Base-by-base conservation (phyloP, 83 land plant genomes). In the Isoetes engelmannii region DNA sequence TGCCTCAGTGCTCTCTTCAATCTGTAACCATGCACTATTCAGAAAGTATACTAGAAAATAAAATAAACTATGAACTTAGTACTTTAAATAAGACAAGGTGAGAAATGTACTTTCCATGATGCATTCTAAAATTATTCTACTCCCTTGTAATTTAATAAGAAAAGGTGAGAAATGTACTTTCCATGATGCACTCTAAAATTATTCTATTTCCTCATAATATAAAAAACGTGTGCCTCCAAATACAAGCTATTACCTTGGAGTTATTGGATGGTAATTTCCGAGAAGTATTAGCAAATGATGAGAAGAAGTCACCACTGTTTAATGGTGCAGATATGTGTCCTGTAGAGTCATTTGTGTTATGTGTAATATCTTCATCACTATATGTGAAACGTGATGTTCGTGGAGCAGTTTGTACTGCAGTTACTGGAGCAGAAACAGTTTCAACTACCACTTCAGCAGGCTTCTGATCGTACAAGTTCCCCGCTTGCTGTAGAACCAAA, bases 1-100 rank as follows among this genome's bases (percentile, higher is more conserved):
- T 48, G 74, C 74, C 45, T 72, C 74, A 47, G 62, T 72, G 41
- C 70, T 62, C 55, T 72, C 74, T 49, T 61, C 74, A 9, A 72
- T 49, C 74, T 72, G 70, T 10, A 59, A 28, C 37, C 37, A 28
- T 28, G 37, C 2, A 28, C 37, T 28, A 0, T 28, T 28, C 37
- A 28, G 37, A 28, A 28, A 28, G 37, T 28, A 28, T 0, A 28
- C 37, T 2, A 28, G 37, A 28, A 28, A 28, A 28, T 28, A 28
- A 28, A 28, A 28, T 28, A 28, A 28, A 28, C 0, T 28, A 28
- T 2, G 2, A 28, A 28, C n/a, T n/a, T n/a, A n/a, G 37, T 28
- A 2, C 37, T 28, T 28, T 28, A 28, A 2, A 28, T 28, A 28
- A 28, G 2, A 28, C 37, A 28, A 28, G 37, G 2, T 28, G 2